Percentiles rank a stretch among this genome's conserved stretches.
Conservation (phyloP, 2,329 filamentous ascomycete genomes). For the Calonectria pteridis region DNA sequence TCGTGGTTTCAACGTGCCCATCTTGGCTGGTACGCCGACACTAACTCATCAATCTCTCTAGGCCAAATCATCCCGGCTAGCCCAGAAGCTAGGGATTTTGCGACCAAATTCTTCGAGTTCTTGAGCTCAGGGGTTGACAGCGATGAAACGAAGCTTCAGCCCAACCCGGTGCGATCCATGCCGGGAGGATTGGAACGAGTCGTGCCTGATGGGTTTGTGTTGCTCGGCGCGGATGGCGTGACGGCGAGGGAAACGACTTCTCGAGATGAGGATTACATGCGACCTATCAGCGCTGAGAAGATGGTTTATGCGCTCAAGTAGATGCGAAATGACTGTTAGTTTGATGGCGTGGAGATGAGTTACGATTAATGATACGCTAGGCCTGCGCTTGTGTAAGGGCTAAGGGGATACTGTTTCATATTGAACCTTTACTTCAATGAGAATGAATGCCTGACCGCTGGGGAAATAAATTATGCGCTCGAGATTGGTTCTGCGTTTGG, state of each 20-base stretch:
- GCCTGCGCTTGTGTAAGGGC: neutral
- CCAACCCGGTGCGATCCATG: constrained; percentile 50
- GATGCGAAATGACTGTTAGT: neutral
- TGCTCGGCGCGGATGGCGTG: constrained; percentile 43
- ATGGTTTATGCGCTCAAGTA: constrained; percentile 44
- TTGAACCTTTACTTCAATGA: neutral
- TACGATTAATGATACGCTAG: neutral
- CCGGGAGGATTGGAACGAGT: constrained; percentile 46
- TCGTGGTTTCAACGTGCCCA: constrained; percentile 25
- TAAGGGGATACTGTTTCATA: neutral
- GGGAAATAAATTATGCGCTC: neutral
- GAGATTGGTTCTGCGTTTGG: neutral
- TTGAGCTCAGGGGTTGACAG: constrained; percentile 33
- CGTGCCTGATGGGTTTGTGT: constrained; percentile 42
- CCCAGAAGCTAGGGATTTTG: constrained; percentile 44
- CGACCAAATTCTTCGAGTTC: constrained; percentile 53
- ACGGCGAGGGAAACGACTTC: constrained; percentile 30
- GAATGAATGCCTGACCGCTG: neutral
- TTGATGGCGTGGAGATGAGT: neutral
- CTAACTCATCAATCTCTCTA: neutral
- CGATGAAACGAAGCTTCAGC: constrained; percentile 31
- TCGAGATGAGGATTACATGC: constrained; percentile 50
- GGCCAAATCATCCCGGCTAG: constrained; percentile 29
- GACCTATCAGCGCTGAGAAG: constrained; percentile 56
- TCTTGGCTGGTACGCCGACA: neutral